These are phyloP conservation scores for Malbranchea cinnamomea DNA, from an alignment of 2,329 filamentous ascomycete species.

Conservation along the genomic window DNA sequence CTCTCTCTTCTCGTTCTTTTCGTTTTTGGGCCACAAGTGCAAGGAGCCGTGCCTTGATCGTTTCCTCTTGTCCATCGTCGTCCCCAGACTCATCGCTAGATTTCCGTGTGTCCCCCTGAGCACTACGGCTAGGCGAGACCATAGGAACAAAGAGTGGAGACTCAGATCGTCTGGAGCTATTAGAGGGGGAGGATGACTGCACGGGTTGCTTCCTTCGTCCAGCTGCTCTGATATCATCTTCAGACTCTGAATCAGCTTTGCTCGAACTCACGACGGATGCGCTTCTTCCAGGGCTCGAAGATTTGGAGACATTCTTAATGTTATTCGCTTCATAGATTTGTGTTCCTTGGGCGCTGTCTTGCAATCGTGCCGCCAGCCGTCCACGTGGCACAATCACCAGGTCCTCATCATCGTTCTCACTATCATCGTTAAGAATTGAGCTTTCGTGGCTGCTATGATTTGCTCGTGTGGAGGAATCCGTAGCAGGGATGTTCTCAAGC, in stretches of 20 bases:
- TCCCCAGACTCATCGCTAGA: slow-evolving; percentile 12
- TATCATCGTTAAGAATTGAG: slow-evolving; percentile 19
- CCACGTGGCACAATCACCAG: slow-evolving; percentile 41
- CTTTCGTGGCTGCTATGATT: slow-evolving; percentile 7
- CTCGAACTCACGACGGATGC: neutral
- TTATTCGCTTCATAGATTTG: neutral
- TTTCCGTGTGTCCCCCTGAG: neutral
- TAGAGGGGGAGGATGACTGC: neutral
- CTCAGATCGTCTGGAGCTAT: slow-evolving; percentile 11
- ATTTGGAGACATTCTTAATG: neutral
- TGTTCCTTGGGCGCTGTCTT: slow-evolving; percentile 27
- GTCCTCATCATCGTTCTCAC: slow-evolving; percentile 33
- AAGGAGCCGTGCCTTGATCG: slow-evolving; percentile 46
- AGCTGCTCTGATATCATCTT: slow-evolving; percentile 19
- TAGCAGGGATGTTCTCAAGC: neutral
- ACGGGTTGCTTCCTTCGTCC: slow-evolving; percentile 12
- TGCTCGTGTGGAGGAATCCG: slow-evolving; percentile 12
- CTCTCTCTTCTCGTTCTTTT: slow-evolving; percentile 52
- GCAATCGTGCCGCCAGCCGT: slow-evolving; percentile 50
- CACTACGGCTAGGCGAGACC: slow-evolving; percentile 3
- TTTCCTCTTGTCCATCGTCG: slow-evolving; percentile 13
- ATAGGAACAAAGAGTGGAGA: slow-evolving; percentile 31
- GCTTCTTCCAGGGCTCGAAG: neutral
- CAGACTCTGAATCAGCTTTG: slow-evolving; percentile 7
- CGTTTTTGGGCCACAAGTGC: slow-evolving; percentile 61